Base-by-base conservation (phyloP, 768 basidiomycete species). In the Polyporus arcularius region DNA sequence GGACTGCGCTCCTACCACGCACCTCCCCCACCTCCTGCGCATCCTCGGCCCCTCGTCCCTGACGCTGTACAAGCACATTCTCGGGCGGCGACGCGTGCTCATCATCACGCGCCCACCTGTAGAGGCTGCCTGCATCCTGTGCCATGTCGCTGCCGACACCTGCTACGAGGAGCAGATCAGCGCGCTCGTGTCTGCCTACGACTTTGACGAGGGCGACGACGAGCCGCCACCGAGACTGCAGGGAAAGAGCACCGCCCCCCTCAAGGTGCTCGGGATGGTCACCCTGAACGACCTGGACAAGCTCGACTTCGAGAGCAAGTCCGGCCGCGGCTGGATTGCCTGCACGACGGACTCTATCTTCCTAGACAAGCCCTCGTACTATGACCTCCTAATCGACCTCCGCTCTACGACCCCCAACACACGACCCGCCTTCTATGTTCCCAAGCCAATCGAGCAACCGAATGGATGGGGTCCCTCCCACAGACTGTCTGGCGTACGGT, bases 271-370 rank as follows among this genome's bases (percentile, higher is more conserved):
- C 3, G 92, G 92, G 0, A 87, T 91, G 83, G 81, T 94, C 32
- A 93, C 90, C 0, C 79, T 94, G 0, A 85, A 79, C 48, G 92
- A 94, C 69, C 71, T 91, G 45, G 85, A 86, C 60, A 79, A 83
- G 61, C 70, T 94, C 55, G 74, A 82, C 55, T 71, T 74, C 16
- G 89, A 88, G 70, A 79, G 81, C 30, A 74, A 76, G 64, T 79
- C 74, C 2, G 89, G 89, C 5, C 76, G 82, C 6, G 92, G 92
- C 18, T 94, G 91, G 91, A 84, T 94, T 55, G 92, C 92, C 35
- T 94, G 92, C 83, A 71, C 92, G 10, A 92, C 92, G 2, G 92
- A 94, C 64, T 86, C 91, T 9, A 83, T 94, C 16, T 94, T 90
- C 74, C 77, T 93, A 46, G 92, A 94, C 64, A 90, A 87, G 70